A percentile compares a stretch with the other conserved stretches of the same genome.
These are phyloP conservation scores for Yarrowia porcina DNA, from an alignment of 805 yeast genomes.

Conservation along the genomic window DNA sequence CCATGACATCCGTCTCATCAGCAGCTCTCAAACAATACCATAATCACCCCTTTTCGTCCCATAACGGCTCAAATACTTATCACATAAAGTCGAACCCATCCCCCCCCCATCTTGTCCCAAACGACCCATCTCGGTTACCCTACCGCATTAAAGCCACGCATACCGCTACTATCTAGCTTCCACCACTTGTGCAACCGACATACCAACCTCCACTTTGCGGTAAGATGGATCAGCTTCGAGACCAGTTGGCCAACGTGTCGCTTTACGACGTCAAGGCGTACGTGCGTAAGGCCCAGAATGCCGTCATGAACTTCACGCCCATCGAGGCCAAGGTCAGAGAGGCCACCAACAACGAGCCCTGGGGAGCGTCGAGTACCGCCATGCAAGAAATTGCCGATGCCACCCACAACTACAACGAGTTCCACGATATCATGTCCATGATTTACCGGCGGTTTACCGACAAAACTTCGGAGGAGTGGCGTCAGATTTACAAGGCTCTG, in stretches of 20 bases:
- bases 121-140: background rate
- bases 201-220: conserved; percentile 6
- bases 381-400: conserved; percentile 97
- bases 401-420: conserved; percentile 63
- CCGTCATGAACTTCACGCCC: conserved; percentile 91
- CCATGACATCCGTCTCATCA: background rate
- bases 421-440: conserved; percentile 48
- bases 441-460: conserved; percentile 82
- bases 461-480: conserved; percentile 94
- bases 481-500: conserved; percentile 92
- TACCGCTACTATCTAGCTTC: background rate
- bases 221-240: conserved; percentile 22
- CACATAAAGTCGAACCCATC: background rate
- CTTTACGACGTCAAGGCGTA: conserved; percentile 95
- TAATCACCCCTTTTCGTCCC: background rate
- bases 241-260: conserved; percentile 53
- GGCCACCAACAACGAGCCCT: conserved; percentile 98
- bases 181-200: background rate
- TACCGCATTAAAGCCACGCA: conserved; percentile 24
- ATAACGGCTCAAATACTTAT: background rate
- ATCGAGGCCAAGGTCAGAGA: conserved; percentile 89
- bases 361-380: conserved; percentile 91
- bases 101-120: background rate
- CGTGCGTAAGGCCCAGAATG: conserved; percentile 96
- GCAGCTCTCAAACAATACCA: background rate